Percentiles rank a stretch among this genome's conserved stretches.
These are phyloP conservation scores for Lodderomyces jiufengensis DNA, from an alignment of 1,139 yeast species.

Conservation along the genomic window DNA sequence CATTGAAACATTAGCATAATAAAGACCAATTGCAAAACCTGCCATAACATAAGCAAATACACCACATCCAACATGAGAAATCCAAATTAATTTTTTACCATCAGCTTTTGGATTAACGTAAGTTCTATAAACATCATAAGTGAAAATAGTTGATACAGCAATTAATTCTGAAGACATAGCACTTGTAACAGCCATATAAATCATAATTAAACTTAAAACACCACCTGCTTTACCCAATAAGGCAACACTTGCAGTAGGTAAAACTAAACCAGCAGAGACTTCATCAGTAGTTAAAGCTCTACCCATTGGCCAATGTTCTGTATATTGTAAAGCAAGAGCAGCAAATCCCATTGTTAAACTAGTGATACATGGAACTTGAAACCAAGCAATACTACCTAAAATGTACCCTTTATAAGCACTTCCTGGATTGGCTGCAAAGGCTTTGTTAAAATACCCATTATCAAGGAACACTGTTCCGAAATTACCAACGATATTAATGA, in stretches of 20 bases:
- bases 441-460: constrained; percentile 88
- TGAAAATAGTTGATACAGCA: constrained; percentile 79
- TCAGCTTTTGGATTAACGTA: constrained; percentile 75
- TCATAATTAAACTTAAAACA: constrained; percentile 67
- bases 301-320: constrained; percentile 77
- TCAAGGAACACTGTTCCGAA: constrained; percentile 88
- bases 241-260: constrained; percentile 86
- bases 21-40: constrained; percentile 75
- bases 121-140: constrained; percentile 79
- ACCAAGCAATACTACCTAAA: constrained; percentile 89
- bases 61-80: constrained; percentile 65
- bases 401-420: constrained; percentile 89
- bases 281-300: constrained; percentile 59
- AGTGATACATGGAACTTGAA: constrained; percentile 78
- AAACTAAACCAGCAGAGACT: constrained; percentile 74
- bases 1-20: constrained; percentile 80
- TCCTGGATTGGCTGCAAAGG: constrained; percentile 81
- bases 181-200: constrained; percentile 80
- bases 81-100: constrained; percentile 64
- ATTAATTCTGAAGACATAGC: constrained; percentile 87
- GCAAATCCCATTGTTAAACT: constrained; percentile 86
- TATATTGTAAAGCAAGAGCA: constrained; percentile 64
- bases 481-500: constrained; percentile 79
- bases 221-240: constrained; percentile 86
- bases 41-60: constrained; percentile 70